Evolutionary conservation across 2,329 filamentous ascomycete species (phyloP), one percentile per base, ranked within the genome.

Genomic region (Colletotrichum caudatum): DNA sequence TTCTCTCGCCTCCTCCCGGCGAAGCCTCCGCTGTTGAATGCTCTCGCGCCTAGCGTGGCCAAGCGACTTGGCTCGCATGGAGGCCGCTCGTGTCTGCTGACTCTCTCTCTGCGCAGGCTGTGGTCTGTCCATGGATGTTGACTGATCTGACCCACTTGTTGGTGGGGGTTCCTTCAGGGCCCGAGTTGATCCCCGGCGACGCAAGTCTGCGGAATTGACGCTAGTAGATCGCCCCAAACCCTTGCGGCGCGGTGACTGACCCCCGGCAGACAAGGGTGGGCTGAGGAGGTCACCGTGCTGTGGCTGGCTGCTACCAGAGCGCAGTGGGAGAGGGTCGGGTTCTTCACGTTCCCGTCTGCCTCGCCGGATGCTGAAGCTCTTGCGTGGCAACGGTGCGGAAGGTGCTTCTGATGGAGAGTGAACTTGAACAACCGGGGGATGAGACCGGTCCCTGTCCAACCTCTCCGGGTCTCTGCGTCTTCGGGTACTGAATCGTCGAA

Each of bases 401-500:
- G 89, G 86, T 1, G 80, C 81, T 69, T 95, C 93, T 67, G 89
- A 84, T 12, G 94, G 93, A 18, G 92, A 90, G 76, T 95, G 94
- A n/a, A 96, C 90, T 66, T 93, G 93, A 46, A 97, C 88, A 54
- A 88, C 81, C 54, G 92, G 91, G 53, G 94, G 93, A 59, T 92
- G 90, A 48, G 92, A 91, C 16, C 90, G 88, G 74, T 89, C 90
- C 76, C 84, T 89, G 68, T 90, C 86, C 70, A 88, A 84, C 71
- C 87, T 88, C 82, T 89, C 89, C 75, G 86, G 88, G 75, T 93
- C 93, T 80, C 88, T 90, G 67, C 91, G 89, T 76, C 92, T 90
- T 74, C 95, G 90, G 9, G 96, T 98, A 83, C 95, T 98, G 80
- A 99, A 95, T 48, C 96, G 90, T 75, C 96, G 89, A 60, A 99